Percentiles rank a stretch among this genome's conserved stretches.
These are phyloP conservation scores for Quercus phellos DNA, from an alignment of 331 rosid species.

Conservation along the genomic window DNA sequence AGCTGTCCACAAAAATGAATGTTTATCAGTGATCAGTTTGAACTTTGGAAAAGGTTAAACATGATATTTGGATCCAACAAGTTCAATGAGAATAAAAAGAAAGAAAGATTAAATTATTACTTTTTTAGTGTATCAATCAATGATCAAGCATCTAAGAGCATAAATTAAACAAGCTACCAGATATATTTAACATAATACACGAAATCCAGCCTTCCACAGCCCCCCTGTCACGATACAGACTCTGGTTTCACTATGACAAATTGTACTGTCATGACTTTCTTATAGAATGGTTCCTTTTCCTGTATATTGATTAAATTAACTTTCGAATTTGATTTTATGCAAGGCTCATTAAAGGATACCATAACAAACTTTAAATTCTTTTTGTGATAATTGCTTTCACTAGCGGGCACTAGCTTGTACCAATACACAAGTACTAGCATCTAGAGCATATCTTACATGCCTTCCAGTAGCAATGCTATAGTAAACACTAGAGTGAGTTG, in stretches of 20 bases:
- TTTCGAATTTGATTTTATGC: not conserved
- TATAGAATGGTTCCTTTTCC: not conserved
- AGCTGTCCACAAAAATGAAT: slow-evolving; percentile 22
- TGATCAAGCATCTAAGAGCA: not conserved
- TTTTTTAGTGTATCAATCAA: not conserved
- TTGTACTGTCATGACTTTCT: not conserved
- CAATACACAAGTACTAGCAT: not conserved
- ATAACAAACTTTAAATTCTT: not conserved
- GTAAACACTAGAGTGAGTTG: not conserved
- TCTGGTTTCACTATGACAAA: not conserved
- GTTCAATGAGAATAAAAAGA: not conserved
- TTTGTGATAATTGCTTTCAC: not conserved
- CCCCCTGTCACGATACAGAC: not conserved
- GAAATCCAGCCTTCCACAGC: not conserved
- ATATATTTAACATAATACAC: not conserved
- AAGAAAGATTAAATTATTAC: not conserved
- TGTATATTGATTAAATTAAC: not conserved
- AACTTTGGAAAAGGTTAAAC: not conserved
- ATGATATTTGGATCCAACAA: not conserved
- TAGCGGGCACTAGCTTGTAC: not conserved
- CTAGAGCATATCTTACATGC: not conserved
- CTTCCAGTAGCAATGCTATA: not conserved
- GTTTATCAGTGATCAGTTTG: not conserved
- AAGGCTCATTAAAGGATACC: not conserved
- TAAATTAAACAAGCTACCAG: not conserved